These are phyloP conservation scores for Styphnolobium japonicum DNA, from an alignment of 306 rosid species.

Conservation along the genomic window DNA sequence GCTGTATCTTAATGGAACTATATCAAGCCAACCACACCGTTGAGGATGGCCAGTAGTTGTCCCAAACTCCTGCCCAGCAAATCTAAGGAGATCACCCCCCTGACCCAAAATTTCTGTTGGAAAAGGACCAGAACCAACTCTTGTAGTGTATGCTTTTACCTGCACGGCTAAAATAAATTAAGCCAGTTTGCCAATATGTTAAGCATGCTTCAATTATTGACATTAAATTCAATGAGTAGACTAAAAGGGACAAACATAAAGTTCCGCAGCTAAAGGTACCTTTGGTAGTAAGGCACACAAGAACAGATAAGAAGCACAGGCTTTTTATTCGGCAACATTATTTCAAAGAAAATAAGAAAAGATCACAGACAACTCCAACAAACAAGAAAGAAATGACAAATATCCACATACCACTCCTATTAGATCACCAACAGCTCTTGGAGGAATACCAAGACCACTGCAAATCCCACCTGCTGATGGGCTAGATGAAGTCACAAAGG, in stretches of 20 bases:
- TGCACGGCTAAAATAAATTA: slow-evolving; percentile 43
- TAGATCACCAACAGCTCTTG: slow-evolving; percentile 85
- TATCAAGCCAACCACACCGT: slow-evolving; percentile 97
- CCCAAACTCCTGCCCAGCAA: slow-evolving; percentile 96
- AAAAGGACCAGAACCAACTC: slow-evolving; percentile 97
- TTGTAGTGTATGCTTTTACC: slow-evolving; percentile 97
- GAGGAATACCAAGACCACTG: slow-evolving; percentile 97
- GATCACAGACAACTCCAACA: neutral
- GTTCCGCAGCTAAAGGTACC: neutral
- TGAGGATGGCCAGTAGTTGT: slow-evolving; percentile 97
- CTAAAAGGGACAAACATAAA: neutral
- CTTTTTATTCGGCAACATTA: neutral
- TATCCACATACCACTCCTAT: slow-evolving; percentile 79
- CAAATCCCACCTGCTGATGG: slow-evolving; percentile 99
- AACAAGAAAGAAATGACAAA: neutral
- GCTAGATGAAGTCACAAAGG: slow-evolving; percentile 95
- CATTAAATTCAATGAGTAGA: neutral
- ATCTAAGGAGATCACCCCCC: slow-evolving; percentile 84
- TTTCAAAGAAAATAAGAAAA: neutral
- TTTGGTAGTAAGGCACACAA: neutral
- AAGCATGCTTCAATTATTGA: neutral
- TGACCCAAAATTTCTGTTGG: slow-evolving; percentile 85
- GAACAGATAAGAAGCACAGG: neutral
- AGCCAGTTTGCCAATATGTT: neutral
- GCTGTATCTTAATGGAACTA: slow-evolving; percentile 67